Base-by-base conservation (phyloP, 176 grass and related monocot species). In the Thinopyrum elongatum region DNA sequence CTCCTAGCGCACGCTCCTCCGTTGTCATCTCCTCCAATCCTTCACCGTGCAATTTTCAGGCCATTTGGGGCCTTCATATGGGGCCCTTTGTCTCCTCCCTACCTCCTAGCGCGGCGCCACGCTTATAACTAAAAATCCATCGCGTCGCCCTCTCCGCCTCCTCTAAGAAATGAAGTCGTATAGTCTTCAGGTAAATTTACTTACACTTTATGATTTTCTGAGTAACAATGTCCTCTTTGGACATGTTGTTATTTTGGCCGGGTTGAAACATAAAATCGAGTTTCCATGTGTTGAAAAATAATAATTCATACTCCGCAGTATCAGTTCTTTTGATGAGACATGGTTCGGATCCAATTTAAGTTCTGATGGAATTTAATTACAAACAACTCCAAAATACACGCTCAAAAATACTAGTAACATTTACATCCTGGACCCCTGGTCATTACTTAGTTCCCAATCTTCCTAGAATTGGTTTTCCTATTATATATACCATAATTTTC, bases 31-130 rank as follows among this genome's bases (percentile, higher is more conserved):
- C 47, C 70, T 67, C 41, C 80, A 41, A 10, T 39, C 19, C 63
- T 13, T 38, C 25, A 0, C 2, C 55, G 8, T 80, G n/a, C 64
- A 59, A 9, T 9, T 61, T 12, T 12, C 39, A 47, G 73, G 64
- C 31, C 83, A 47, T 47, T 31, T 30, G 70, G 73, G 83, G 84
- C 53, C 66, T 83, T 74, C 59, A 49, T 19, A 87, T 87, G 89
- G 85, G 85, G 46, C 85, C 68, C 74, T 75, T 62, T 11, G 26
- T 33, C 27, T 72, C 35, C 3, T 84, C 4, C 4, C 2, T 74
- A 19, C 17, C 17, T 29, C 7, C 13, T 80, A 58, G 41, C 2
- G 13, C 0, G 7, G 5, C 6, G 65, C 26, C 1, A 22, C 46
- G 3, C 44, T 29, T 80, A 70, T 62, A 51, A 4, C 72, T 58